These are phyloP conservation scores for Dacryopinax spathularia DNA, from an alignment of 768 basidiomycete species.

Conservation along the genomic window DNA sequence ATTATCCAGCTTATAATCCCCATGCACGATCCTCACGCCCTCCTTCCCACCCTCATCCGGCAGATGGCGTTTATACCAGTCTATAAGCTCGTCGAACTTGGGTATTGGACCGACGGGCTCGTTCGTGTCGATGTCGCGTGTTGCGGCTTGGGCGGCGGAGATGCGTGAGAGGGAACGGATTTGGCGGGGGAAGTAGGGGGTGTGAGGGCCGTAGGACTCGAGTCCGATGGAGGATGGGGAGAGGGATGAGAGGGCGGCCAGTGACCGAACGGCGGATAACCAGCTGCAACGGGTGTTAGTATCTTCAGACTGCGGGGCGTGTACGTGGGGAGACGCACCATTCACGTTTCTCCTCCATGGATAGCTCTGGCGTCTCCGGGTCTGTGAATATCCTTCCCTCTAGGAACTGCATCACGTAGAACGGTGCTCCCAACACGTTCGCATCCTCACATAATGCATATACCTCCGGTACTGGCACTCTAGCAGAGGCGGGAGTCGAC, in stretches of 20 bases:
- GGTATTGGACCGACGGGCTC: slow-evolving; percentile 55
- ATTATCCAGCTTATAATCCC: slow-evolving; percentile 98
- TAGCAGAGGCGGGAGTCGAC: slow-evolving; percentile 34
- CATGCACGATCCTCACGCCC: slow-evolving; percentile 81
- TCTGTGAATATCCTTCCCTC: slow-evolving; percentile 92
- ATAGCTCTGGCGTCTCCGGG: slow-evolving; percentile 50
- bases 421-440: slow-evolving; percentile 68
- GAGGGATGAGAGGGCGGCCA: slow-evolving; percentile 53
- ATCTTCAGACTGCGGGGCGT: no score
- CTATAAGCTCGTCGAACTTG: slow-evolving; percentile 50
- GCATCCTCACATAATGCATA: slow-evolving; percentile 70
- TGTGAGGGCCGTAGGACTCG: slow-evolving; percentile 52
- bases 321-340: slow-evolving; percentile 37
- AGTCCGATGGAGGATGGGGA: slow-evolving; percentile 54
- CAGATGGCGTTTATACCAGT: slow-evolving; percentile 60
- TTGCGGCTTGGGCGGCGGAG: slow-evolving; percentile 60
- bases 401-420: slow-evolving; percentile 94
- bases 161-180: slow-evolving; percentile 77
- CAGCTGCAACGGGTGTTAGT: slow-evolving; percentile 26
- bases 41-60: slow-evolving; percentile 57
- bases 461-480: slow-evolving; percentile 75
- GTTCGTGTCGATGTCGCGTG: slow-evolving; percentile 49
- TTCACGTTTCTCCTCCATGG: slow-evolving; percentile 46
- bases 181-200: slow-evolving; percentile 84
- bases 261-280: slow-evolving; percentile 58